These are phyloP conservation scores for Urostyla sp. DNA, from an alignment of 73 alveolate genomes.

Conservation along the genomic window DNA sequence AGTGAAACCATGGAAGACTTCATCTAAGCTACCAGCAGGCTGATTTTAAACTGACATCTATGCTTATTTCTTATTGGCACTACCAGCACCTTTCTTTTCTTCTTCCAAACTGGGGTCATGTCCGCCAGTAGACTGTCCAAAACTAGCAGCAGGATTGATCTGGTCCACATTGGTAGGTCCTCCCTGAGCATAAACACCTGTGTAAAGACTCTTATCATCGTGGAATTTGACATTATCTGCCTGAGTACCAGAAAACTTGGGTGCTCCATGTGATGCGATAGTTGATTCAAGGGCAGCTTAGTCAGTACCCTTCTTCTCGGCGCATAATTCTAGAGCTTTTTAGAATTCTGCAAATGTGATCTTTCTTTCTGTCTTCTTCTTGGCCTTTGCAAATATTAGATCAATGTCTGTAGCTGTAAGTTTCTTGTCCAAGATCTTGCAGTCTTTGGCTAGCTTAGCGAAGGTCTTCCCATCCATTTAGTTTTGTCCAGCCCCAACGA, in stretches of 20 bases:
- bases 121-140: slow-evolving; percentile 21
- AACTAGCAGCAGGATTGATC: slow-evolving; percentile 16
- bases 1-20: slow-evolving; percentile 60
- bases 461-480: slow-evolving; percentile 93
- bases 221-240: slow-evolving; percentile 96
- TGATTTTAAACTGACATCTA: slow-evolving; percentile 8
- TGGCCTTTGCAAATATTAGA: slow-evolving; percentile 86
- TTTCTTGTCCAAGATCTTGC: slow-evolving; percentile 85
- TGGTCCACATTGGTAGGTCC: slow-evolving; percentile 68
- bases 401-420: slow-evolving; percentile 91
- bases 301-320: slow-evolving; percentile 86
- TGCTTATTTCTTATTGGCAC: slow-evolving; percentile 31
- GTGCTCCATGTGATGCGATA: slow-evolving; percentile 85
- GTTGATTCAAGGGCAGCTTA: slow-evolving; percentile 67
- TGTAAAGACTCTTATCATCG: slow-evolving; percentile 93
- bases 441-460: slow-evolving; percentile 90
- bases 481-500: slow-evolving; percentile 54
- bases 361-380: slow-evolving; percentile 82
- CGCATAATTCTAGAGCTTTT: slow-evolving; percentile 82
- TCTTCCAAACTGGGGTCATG: slow-evolving; percentile 9
- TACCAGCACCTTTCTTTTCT: slow-evolving; percentile 29
- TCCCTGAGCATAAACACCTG: slow-evolving; percentile 90
- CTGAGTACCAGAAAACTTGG: slow-evolving; percentile 88
- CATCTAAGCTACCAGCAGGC: slow-evolving; percentile 33
- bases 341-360: slow-evolving; percentile 86